Percentiles rank a stretch among this genome's conserved stretches.
These are phyloP conservation scores for Globisporangium viniferum DNA, from an alignment of 352 stramenopile species.

Conservation along the genomic window DNA sequence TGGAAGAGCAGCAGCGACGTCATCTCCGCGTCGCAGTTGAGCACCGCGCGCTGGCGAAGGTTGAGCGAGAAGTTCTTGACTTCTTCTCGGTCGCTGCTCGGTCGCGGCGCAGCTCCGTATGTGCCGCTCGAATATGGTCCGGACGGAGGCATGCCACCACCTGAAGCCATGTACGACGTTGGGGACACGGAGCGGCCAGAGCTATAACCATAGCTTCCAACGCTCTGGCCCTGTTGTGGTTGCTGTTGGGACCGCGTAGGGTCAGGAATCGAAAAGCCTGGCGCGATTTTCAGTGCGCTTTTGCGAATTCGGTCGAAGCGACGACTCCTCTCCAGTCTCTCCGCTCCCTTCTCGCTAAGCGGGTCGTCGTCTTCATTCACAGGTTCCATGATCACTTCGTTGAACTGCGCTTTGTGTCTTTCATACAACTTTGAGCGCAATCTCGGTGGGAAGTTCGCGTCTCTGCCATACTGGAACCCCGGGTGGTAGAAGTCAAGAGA, in stretches of 20 bases:
- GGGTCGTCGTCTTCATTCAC: conserved; percentile 72
- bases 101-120: conserved; percentile 29
- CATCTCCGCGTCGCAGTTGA: conserved; percentile 92
- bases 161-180: conserved; percentile 14
- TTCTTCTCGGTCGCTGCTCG: conserved; percentile 51
- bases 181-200: conserved; percentile 15
- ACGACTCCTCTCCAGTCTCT: conserved; percentile 57
- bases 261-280: conserved; percentile 43
- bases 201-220: conserved; percentile 13
- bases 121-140: conserved; percentile 26
- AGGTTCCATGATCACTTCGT: conserved; percentile 61
- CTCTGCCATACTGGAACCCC: conserved; percentile 35
- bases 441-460: conserved; percentile 46
- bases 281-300: conserved; percentile 52
- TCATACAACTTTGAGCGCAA: conserved; percentile 69
- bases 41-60: conserved; percentile 87
- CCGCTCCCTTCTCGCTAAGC: conserved; percentile 67
- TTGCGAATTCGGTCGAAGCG: conserved; percentile 64
- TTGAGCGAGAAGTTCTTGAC: conserved; percentile 81
- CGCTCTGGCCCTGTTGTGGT: background rate
- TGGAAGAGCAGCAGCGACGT: conserved; percentile 97
- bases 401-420: conserved; percentile 67
- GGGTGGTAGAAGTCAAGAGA: conserved; percentile 14
- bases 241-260: background rate
- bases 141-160: conserved; percentile 19